Evolutionary conservation across 148 eudicot species (phyloP), one percentile per base, ranked within the genome.

Genomic region (Camellia lanceoleosa): DNA sequence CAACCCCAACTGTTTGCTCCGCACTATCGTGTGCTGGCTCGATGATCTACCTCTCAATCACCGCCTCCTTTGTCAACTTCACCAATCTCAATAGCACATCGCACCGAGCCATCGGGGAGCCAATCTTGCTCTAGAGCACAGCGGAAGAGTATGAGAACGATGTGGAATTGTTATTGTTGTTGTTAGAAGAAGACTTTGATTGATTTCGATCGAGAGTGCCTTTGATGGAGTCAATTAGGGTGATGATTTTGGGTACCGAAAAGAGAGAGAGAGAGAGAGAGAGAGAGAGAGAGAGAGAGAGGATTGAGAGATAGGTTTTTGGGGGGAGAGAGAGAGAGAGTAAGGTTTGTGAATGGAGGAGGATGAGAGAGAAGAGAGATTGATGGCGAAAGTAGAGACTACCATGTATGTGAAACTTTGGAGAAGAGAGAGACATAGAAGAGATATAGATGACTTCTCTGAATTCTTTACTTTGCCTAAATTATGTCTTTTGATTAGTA

Each of bases 51-150:
- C 70, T 83, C 78, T 76, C 86, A 20, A 61, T 83, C 70, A 84
- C 93, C 78, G 0, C 47, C 76, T 43, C 88, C 52, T 85, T 93
- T 75, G 79, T 85, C 60, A 92, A 3, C 72, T 89, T 92, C 80
- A 58, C 76, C 20, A 89, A 84, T 74, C 44, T 71, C 80, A 90
- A 3, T 41, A 84, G 43, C 65, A 88, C 86, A 5, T 77, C 87
- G 46, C 87, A 81, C 79, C 68, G 66, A 7, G 67, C 85, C 68
- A 46, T 64, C 41, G 84, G 85, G 20, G 62, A 64, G 16, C 84
- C 88, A 13, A 87, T 56, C 85, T 84, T 90, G 43, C 76, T 0
- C 74, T 52, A 75, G 16, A 89, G 0, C 41, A 86, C 0, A 7
- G 78, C 63, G 65, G 44, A 30, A 30, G 38, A 30, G 20, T 30